phyloP scores from a whole-genome alignment of 1,284 basidiomycete genomes.

The Apiotrichum akiyoshidainum region DNA sequence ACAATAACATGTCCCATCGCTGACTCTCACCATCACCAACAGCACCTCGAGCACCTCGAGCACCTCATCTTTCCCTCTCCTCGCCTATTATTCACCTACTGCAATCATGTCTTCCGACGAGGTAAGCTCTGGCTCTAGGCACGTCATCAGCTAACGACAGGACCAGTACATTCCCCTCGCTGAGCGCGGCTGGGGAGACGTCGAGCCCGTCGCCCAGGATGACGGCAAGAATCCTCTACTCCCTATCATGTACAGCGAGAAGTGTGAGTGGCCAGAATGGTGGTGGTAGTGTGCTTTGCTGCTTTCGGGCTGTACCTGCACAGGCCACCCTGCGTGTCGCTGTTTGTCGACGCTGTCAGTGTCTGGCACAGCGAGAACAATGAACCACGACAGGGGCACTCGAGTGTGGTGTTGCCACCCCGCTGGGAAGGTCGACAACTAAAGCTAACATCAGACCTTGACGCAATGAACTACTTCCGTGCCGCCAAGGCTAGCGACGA shows the following conservation, averaged over 20 bases:
- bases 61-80: not conserved
- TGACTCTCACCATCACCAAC: not conserved
- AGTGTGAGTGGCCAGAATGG: slow-evolving; percentile 61
- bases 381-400: no score
- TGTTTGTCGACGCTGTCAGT: not conserved
- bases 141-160: not conserved
- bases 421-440: no score
- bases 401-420: no score
- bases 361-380: no score
- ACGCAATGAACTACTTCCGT: slow-evolving; percentile 87
- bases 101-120: not conserved
- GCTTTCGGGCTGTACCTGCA: slow-evolving; percentile 18
- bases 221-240: slow-evolving; percentile 72
- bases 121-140: not conserved
- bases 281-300: no score
- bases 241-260: slow-evolving; percentile 78
- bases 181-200: slow-evolving; percentile 71
- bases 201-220: slow-evolving; percentile 74
- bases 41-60: not conserved
- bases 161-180: slow-evolving; percentile 56
- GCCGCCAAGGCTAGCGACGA: slow-evolving; percentile 72
- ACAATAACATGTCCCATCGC: no score
- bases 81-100: not conserved
- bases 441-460: slow-evolving; percentile 63
- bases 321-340: not conserved